Percentiles rank a stretch among this genome's conserved stretches.
These are phyloP conservation scores for Boletales sp. DNA, from an alignment of 768 basidiomycete species.

Conservation along the genomic window DNA sequence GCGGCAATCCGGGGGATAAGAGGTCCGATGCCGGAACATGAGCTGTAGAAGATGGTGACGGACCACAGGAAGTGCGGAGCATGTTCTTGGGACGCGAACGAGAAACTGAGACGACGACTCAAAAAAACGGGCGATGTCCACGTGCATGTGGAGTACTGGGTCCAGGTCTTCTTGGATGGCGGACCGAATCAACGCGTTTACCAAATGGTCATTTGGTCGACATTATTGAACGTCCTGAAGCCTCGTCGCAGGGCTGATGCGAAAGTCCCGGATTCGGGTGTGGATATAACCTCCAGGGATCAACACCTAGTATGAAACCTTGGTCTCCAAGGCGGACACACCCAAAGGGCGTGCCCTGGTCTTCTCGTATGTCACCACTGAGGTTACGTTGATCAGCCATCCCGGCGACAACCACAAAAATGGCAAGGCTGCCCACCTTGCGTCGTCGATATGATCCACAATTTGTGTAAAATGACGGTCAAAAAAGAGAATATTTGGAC, in stretches of 20 bases:
- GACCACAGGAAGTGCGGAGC: conserved; percentile 11
- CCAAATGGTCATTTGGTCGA: conserved; percentile 15
- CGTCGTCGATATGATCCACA: conserved; percentile 1
- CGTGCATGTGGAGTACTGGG: conserved; percentile 24
- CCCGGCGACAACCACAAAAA: conserved; percentile 14
- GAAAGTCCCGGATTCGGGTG: conserved; percentile 20
- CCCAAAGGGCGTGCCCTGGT: conserved; percentile 28
- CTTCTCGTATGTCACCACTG: conserved; percentile 18
- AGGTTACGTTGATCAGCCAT: conserved; percentile 8
- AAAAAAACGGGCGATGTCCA: conserved; percentile 23
- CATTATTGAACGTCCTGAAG: conserved; percentile 11
- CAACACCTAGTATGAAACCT: conserved; percentile 11
- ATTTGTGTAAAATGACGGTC: conserved; percentile 10
- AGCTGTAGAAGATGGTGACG: not conserved
- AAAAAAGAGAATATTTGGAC: not conserved
- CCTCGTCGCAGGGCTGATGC: conserved; percentile 18
- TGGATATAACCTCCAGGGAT: conserved; percentile 12
- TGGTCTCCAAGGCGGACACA: conserved; percentile 16
- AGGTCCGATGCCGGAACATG: conserved; percentile 25
- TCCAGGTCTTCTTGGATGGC: conserved; percentile 22
- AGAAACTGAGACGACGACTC: not conserved
- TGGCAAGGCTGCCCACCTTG: conserved; percentile 1
- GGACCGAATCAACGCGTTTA: conserved; percentile 18
- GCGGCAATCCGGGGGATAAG: conserved; percentile 14
- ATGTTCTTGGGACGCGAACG: conserved; percentile 6